Percentiles rank a stretch among this genome's conserved stretches.
These are phyloP conservation scores for Suillus tomentosus DNA, from an alignment of 768 basidiomycete species.

Conservation along the genomic window DNA sequence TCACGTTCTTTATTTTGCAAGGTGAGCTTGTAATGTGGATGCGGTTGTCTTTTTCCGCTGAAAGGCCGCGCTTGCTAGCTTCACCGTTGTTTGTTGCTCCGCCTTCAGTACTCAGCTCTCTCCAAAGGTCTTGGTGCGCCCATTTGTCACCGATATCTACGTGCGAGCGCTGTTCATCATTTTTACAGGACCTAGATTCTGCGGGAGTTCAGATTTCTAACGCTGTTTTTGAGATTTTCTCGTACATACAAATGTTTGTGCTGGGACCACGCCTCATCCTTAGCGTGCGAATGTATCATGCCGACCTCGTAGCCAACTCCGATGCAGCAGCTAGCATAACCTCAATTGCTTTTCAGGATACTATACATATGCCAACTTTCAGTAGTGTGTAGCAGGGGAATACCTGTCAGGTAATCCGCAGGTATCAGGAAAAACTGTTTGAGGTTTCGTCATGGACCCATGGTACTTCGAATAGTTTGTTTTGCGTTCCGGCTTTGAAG, in stretches of 20 bases:
- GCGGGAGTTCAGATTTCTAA: not conserved
- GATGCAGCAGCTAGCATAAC: not conserved
- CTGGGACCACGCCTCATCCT: conserved; percentile 7
- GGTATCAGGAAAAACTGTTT: not conserved
- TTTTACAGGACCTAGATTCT: not conserved
- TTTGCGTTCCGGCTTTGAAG: not conserved
- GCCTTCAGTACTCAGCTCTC: not conserved
- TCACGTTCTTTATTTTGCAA: not conserved
- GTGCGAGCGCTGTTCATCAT: not conserved
- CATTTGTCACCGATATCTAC: not conserved
- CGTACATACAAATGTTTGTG: not conserved
- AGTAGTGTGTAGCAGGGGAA: not conserved
- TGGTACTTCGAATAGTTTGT: not conserved
- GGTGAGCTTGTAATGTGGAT: not conserved
- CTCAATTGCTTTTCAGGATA: not conserved
- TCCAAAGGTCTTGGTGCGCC: not conserved
- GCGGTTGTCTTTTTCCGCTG: not conserved
- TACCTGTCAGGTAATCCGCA: not conserved
- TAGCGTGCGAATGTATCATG: not conserved
- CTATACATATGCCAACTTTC: not conserved
- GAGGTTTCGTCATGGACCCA: not conserved
- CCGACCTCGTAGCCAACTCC: not conserved
- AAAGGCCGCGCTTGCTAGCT: not conserved
- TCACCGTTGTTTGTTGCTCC: not conserved
- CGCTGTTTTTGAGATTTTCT: not conserved